phyloP scores from a whole-genome alignment of 306 rosid genomes.

The Sicyos edulis region DNA sequence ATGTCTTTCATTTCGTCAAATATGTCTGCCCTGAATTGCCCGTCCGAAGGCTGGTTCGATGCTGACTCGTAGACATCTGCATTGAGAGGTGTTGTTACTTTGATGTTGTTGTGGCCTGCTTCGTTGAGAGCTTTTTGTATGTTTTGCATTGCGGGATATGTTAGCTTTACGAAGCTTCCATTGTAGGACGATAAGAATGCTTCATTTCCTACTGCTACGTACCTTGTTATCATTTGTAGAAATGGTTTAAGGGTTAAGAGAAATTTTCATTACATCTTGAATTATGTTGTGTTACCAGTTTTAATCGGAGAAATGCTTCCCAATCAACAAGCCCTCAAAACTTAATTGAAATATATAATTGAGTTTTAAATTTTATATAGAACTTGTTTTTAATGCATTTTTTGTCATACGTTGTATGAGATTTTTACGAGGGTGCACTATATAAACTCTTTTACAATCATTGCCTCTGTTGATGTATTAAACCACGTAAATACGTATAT shows the following conservation, averaged over 20 bases:
- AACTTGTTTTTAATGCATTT: too few species aligned
- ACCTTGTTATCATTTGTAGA: constrained; percentile 25
- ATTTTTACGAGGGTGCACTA: too few species aligned
- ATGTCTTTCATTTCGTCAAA: constrained; percentile 32
- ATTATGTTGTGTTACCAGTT: too few species aligned
- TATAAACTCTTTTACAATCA: too few species aligned
- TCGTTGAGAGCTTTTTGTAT: constrained; percentile 54
- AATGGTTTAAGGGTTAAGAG: neutral
- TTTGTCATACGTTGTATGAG: too few species aligned
- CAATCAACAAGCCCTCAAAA: too few species aligned
- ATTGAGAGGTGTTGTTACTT: constrained; percentile 50
- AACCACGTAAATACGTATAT: too few species aligned
- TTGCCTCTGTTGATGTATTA: too few species aligned
- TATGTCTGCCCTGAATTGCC: constrained; percentile 41
- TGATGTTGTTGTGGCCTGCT: constrained; percentile 46
- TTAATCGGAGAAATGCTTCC: too few species aligned
- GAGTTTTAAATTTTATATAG: too few species aligned
- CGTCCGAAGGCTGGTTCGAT: constrained; percentile 55
- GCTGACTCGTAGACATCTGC: constrained; percentile 62
- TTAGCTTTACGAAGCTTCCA: constrained; percentile 25
- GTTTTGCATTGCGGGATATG: constrained; percentile 64
- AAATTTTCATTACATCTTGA: neutral
- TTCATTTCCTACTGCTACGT: constrained; percentile 72
- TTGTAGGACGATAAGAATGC: constrained; percentile 55
- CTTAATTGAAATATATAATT: too few species aligned